phyloP scores from a whole-genome alignment of 345 rosid genomes.

The Bruguiera parviflora region DNA sequence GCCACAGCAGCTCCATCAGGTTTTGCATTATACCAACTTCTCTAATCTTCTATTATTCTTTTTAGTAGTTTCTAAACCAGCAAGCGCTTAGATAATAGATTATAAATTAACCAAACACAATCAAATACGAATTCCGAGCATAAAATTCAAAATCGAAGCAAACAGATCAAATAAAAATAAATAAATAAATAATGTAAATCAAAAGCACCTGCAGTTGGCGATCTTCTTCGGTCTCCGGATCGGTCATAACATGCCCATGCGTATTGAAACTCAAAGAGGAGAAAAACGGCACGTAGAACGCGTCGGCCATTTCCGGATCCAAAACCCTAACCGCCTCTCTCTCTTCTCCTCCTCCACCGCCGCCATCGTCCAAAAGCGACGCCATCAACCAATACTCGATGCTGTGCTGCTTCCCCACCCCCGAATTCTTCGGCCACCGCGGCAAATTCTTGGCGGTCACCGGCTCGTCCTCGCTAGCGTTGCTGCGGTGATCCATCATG shows the following conservation, averaged over 20 bases:
- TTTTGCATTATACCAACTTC: too few relatives aligned
- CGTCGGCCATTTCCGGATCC: constrained; percentile 92
- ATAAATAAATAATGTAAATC: not conserved
- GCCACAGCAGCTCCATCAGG: too few relatives aligned
- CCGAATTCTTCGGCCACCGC: constrained; percentile 61
- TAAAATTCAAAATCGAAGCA: not conserved
- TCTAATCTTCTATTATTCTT: too few relatives aligned
- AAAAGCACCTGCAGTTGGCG: constrained; percentile 73
- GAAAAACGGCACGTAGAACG: constrained; percentile 83
- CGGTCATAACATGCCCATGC: constrained; percentile 88
- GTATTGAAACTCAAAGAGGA: constrained; percentile 86
- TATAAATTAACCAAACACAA: not conserved
- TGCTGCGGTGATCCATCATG: constrained; percentile 51
- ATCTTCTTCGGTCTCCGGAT: constrained; percentile 87
- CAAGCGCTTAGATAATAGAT: too few relatives aligned
- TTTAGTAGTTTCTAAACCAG: too few relatives aligned
- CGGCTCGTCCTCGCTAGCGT: constrained; percentile 37
- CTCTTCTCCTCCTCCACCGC: constrained; percentile 18
- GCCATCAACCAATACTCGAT: constrained; percentile 98
- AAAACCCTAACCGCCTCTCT: constrained; percentile 78
- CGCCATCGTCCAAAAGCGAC: constrained; percentile 56
- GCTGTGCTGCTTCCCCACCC: constrained; percentile 74
- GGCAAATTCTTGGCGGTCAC: constrained; percentile 61
- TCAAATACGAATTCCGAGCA: not conserved
- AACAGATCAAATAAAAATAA: not conserved